These are phyloP conservation scores for Amniculicola lignicola DNA, from an alignment of 495 filamentous ascomycete species.

Conservation along the genomic window DNA sequence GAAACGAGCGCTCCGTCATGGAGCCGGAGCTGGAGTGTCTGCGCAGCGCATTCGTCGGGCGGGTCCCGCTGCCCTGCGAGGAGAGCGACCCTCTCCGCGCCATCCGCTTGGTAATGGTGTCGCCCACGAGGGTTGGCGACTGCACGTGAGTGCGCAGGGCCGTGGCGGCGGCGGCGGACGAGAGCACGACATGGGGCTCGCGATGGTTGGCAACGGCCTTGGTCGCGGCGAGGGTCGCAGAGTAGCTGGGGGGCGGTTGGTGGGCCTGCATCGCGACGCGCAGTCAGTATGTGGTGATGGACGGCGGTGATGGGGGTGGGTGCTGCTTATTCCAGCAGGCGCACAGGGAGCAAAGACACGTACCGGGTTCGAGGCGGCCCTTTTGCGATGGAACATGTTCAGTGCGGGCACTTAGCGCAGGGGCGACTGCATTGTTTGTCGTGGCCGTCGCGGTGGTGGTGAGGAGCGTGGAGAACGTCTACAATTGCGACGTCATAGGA, in stretches of 20 bases:
- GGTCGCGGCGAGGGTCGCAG: constrained; percentile 70
- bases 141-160: constrained; percentile 73
- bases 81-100: constrained; percentile 65
- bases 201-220: constrained; percentile 64
- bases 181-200: constrained; percentile 60
- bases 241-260: constrained; percentile 62
- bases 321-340: no score
- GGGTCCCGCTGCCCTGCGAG: constrained; percentile 56
- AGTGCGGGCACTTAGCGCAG: constrained; percentile 6
- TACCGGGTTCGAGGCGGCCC: constrained; percentile 36
- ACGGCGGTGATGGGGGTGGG: neutral
- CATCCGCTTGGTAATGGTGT: constrained; percentile 85
- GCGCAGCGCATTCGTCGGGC: constrained; percentile 49
- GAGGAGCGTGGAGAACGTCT: neutral
- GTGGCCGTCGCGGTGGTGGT: neutral
- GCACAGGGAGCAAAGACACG: constrained; percentile 9
- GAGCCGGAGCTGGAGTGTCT: constrained; percentile 69
- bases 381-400: constrained; percentile 36
- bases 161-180: constrained; percentile 78
- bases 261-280: constrained; percentile 48
- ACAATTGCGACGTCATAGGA: neutral
- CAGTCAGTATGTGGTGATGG: neutral
- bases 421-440: constrained; percentile 20
- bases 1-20: constrained; percentile 83
- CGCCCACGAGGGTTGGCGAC: constrained; percentile 70